Percentiles rank a stretch among this genome's conserved stretches.
Conservation (phyloP, 257 asterid genomes). For the Scutellaria minor region DNA sequence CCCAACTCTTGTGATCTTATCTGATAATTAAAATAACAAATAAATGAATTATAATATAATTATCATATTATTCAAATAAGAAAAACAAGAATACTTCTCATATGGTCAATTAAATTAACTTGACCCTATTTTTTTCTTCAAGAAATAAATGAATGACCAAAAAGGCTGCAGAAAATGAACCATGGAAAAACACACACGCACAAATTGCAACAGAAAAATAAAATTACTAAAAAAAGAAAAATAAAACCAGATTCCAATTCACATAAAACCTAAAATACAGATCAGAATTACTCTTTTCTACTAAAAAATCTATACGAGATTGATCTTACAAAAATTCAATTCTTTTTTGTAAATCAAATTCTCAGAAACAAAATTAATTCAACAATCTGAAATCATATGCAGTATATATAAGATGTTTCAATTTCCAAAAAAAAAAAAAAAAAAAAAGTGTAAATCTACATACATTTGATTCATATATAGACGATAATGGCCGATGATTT, state of each 20-base stretch:
- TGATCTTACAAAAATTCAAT: too few species aligned
- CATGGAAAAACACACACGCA: too few species aligned
- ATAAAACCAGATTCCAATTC: neutral
- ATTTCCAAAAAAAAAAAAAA: neutral
- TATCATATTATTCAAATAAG: neutral
- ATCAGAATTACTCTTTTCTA: constrained; percentile 9
- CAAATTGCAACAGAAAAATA: too few species aligned
- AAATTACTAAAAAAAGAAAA: neutral
- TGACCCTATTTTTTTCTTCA: too few species aligned
- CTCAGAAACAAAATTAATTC: constrained; percentile 16
- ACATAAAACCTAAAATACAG: constrained; percentile 10
- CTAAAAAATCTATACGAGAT: neutral
- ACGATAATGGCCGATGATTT: constrained; percentile 22
- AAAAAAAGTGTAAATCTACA: constrained; percentile 31
- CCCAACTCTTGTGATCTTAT: too few species aligned
- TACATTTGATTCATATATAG: constrained; percentile 32
- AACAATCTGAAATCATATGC: constrained; percentile 22
- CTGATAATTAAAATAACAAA: too few species aligned
- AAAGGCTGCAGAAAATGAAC: too few species aligned
- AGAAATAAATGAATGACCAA: too few species aligned
- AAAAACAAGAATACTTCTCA: neutral
- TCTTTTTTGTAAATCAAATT: neutral
- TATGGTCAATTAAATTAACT: too few species aligned
- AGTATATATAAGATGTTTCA: neutral
- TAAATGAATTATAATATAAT: neutral